Evolutionary conservation across 768 basidiomycete genomes (phyloP).

Genomic region (Boletus pseudo-olivaceus): DNA sequence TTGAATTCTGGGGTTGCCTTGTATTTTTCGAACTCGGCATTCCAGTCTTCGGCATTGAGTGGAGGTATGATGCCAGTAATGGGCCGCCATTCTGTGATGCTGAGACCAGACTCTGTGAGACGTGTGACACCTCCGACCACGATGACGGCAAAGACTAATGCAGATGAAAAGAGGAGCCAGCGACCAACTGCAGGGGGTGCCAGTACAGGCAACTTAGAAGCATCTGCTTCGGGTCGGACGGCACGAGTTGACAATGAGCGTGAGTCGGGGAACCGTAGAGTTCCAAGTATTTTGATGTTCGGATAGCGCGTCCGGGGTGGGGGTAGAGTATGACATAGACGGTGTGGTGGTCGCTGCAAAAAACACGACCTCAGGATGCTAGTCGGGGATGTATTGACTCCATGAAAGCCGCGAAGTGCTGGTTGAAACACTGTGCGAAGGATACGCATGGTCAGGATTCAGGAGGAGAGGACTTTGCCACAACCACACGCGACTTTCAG

Average conservation of each 20-base stretch:
- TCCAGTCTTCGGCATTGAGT: constrained; percentile 71
- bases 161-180: constrained; percentile 85
- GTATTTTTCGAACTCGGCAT: constrained; percentile 89
- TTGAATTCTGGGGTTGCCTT: constrained; percentile 93
- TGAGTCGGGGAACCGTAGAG: constrained; percentile 25
- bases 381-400: not conserved
- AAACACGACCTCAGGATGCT: constrained; percentile 10
- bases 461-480: not conserved
- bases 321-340: constrained; percentile 2
- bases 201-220: constrained; percentile 48
- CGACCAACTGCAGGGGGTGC: constrained; percentile 68
- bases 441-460: constrained; percentile 15
- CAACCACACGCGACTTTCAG: not conserved
- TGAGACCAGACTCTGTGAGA: constrained; percentile 94
- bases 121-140: constrained; percentile 96
- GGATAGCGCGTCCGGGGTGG: constrained; percentile 3
- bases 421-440: constrained; percentile 21
- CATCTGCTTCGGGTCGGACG: constrained; percentile 11
- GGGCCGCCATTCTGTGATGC: constrained; percentile 97
- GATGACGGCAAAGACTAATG: constrained; percentile 86
- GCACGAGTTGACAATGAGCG: constrained; percentile 40
- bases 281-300: not conserved
- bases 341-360: not conserved
- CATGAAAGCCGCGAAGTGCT: constrained; percentile 7
- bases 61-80: constrained; percentile 89